Conservation (phyloP, 83 land plant genomes). For the Larix sibirica region DNA sequence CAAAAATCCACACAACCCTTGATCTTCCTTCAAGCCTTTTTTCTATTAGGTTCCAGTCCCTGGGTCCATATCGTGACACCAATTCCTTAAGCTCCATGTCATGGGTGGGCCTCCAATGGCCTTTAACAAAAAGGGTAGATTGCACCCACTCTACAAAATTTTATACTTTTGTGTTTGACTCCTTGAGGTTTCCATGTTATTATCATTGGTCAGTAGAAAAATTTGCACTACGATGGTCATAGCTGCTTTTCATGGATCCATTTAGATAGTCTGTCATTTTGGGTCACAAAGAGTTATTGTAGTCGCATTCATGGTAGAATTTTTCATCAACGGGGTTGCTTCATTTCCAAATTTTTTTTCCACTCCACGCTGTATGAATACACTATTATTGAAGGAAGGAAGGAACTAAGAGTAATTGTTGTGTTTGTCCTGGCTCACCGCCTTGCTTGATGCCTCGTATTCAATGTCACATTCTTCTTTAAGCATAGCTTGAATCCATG, state of each 20-base stretch:
- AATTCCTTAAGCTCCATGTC: constrained; percentile 68
- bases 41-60: constrained; percentile 30
- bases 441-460: too few species aligned
- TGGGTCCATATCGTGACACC: constrained; percentile 58
- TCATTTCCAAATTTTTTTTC: too few species aligned
- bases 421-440: too few species aligned
- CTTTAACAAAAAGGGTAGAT: background rate
- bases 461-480: too few species aligned
- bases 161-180: too few species aligned
- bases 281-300: too few species aligned
- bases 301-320: background rate
- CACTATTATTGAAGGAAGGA: too few species aligned
- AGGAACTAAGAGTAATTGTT: too few species aligned
- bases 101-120: constrained; percentile 69
- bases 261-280: background rate
- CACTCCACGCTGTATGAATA: too few species aligned
- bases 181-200: background rate
- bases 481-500: too few species aligned
- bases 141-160: background rate
- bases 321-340: background rate
- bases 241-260: background rate
- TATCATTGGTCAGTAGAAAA: background rate
- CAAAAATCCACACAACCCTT: constrained; percentile 25
- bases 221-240: background rate
- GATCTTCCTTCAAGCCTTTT: constrained; percentile 72